Conservation (phyloP, 306 rosid genomes). For the Argentina anserina region DNA sequence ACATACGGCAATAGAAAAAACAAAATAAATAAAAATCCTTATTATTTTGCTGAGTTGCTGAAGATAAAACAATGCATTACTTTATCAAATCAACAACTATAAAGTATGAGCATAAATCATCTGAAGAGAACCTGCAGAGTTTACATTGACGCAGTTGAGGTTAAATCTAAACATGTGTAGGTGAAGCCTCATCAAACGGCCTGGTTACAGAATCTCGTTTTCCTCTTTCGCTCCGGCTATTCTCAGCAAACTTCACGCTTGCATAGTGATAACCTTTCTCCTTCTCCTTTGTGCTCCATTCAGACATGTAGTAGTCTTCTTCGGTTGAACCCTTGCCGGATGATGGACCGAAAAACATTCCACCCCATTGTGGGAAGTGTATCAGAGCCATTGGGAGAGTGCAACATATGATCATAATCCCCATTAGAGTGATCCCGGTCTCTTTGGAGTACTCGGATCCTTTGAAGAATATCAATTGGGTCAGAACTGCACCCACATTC, state of each 20-base stretch:
- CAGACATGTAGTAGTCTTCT: slow-evolving; percentile 70
- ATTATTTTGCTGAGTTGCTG: too few species aligned
- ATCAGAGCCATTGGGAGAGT: slow-evolving; percentile 56
- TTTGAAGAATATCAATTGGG: slow-evolving; percentile 75
- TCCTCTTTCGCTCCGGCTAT: slow-evolving; percentile 66
- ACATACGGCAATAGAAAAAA: too few species aligned
- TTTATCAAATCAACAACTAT: neutral
- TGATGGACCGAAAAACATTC: slow-evolving; percentile 69
- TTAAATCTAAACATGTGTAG: slow-evolving; percentile 19
- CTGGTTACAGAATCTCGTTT: slow-evolving; percentile 29
- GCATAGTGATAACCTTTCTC: slow-evolving; percentile 55
- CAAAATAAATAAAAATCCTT: too few species aligned
- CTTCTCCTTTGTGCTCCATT: slow-evolving; percentile 65
- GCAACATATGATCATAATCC: slow-evolving; percentile 67
- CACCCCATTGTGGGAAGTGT: slow-evolving; percentile 88
- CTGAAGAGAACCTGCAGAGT: neutral
- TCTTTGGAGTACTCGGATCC: slow-evolving; percentile 72
- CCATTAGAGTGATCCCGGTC: slow-evolving; percentile 84
- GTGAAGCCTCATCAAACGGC: slow-evolving; percentile 35
- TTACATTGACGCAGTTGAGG: neutral
- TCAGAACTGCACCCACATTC: slow-evolving; percentile 79
- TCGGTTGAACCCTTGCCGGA: slow-evolving; percentile 43
- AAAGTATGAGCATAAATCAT: neutral
- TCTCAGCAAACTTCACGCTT: slow-evolving; percentile 70
- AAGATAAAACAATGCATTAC: neutral